A percentile compares a stretch with the other conserved stretches of the same genome.
Conservation (phyloP, 495 filamentous ascomycete species). For the Acidiella bohemica region DNA sequence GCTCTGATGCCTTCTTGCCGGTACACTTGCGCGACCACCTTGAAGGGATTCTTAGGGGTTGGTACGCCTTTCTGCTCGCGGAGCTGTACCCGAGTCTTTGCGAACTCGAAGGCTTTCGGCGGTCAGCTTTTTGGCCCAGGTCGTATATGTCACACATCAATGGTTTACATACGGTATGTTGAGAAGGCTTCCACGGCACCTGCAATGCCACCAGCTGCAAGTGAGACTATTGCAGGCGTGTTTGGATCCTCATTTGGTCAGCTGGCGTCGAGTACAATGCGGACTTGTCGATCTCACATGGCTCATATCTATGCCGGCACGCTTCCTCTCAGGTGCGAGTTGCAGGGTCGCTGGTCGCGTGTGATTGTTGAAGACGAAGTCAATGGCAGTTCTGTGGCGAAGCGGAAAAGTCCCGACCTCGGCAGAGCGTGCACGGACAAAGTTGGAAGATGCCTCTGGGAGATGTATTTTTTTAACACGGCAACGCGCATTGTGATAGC, state of each 20-base stretch:
- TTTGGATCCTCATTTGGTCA: slow-evolving; percentile 8
- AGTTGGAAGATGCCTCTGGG: too few species aligned
- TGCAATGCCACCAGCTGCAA: slow-evolving; percentile 20
- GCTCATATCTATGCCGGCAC: slow-evolving; percentile 10
- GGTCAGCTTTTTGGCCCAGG: too few species aligned
- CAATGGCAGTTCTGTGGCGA: too few species aligned
- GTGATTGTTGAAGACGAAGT: too few species aligned
- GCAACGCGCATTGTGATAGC: too few species aligned
- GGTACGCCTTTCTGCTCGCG: slow-evolving; percentile 32
- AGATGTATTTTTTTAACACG: too few species aligned
- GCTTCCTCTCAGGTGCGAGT: too few species aligned
- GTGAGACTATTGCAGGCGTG: slow-evolving; percentile 20
- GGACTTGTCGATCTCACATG: slow-evolving; percentile 1
- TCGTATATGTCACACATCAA: too few species aligned
- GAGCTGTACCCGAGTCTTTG: slow-evolving; percentile 52
- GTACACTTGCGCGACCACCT: slow-evolving; percentile 37
- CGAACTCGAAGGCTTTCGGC: too few species aligned
- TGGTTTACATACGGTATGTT: slow-evolving; percentile 51
- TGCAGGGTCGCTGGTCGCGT: too few species aligned
- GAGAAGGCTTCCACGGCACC: slow-evolving; percentile 19
- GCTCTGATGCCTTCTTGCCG: slow-evolving; percentile 43
- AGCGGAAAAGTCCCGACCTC: too few species aligned
- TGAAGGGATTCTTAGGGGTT: slow-evolving; percentile 39
- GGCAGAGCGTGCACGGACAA: too few species aligned
- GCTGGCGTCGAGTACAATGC: neutral